Conservation (phyloP, 441 rosid genomes). For the Dalechampia spathulata region DNA sequence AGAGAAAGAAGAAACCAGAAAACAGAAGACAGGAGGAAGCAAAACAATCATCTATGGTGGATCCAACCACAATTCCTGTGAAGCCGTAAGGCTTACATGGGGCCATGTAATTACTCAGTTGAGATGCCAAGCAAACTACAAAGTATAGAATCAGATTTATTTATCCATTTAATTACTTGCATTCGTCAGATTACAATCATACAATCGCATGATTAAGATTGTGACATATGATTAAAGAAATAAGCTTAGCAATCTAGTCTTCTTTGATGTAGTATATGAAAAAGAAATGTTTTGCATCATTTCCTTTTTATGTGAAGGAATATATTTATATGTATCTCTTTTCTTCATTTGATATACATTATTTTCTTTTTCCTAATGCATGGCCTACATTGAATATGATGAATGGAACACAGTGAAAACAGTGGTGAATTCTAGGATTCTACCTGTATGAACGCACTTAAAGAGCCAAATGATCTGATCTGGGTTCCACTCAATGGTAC, state of each 20-base stretch:
- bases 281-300: slow-evolving; percentile 15
- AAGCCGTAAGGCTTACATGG: slow-evolving; percentile 53
- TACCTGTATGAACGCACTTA: no score
- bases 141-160: slow-evolving; percentile 30
- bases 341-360: no score
- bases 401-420: no score
- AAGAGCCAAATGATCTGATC: no score
- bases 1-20: slow-evolving; percentile 39
- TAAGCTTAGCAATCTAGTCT: slow-evolving; percentile 34
- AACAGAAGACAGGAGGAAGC: slow-evolving; percentile 22
- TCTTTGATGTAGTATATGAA: slow-evolving; percentile 19
- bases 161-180: slow-evolving; percentile 16
- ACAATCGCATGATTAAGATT: no score
- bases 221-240: slow-evolving; percentile 63
- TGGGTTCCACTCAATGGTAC: no score
- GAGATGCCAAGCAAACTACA: slow-evolving; percentile 20
- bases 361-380: no score
- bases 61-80: slow-evolving; percentile 31
- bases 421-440: no score
- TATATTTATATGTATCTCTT: no score
- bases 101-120: slow-evolving; percentile 47
- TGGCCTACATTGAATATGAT: no score
- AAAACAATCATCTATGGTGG: slow-evolving; percentile 32
- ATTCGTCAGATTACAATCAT: slow-evolving; percentile 28
- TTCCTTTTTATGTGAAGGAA: no score